Conservation (phyloP, 202 grass and related monocot genomes). For the Zizania palustris region DNA sequence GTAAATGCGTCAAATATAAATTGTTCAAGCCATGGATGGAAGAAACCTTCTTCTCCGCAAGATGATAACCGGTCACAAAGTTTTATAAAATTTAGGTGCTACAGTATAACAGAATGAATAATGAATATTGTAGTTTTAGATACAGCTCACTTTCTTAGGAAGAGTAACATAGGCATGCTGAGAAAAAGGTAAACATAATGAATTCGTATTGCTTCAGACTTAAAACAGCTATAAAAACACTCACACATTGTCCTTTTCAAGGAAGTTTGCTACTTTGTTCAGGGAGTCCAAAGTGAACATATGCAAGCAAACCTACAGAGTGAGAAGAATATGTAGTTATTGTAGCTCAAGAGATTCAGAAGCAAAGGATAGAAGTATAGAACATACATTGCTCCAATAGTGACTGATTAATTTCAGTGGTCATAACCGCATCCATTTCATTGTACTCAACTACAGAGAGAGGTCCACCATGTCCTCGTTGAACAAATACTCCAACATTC, state of each 20-base stretch:
- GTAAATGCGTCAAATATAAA: slow-evolving; percentile 96
- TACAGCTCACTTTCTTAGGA: no score
- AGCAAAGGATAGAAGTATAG: slow-evolving; percentile 17
- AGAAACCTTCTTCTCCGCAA: slow-evolving; percentile 96
- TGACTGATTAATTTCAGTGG: slow-evolving; percentile 96
- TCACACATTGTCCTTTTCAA: slow-evolving; percentile 97
- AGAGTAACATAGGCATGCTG: no score
- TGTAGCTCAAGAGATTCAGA: not conserved
- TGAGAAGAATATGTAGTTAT: slow-evolving; percentile 1
- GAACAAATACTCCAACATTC: slow-evolving; percentile 97
- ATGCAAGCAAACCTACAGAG: slow-evolving; percentile 74
- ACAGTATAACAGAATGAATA: no score
- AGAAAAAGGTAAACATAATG: slow-evolving; percentile 10
- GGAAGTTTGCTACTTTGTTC: slow-evolving; percentile 88
- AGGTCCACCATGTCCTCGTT: slow-evolving; percentile 80
- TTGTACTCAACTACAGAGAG: slow-evolving; percentile 86
- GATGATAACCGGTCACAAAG: slow-evolving; percentile 69
- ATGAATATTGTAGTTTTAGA: no score
- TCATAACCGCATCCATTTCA: slow-evolving; percentile 91
- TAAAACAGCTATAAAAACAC: slow-evolving; percentile 42
- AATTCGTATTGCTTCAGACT: slow-evolving; percentile 9
- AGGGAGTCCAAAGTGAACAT: slow-evolving; percentile 94
- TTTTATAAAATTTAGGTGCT: slow-evolving; percentile 26
- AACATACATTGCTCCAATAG: slow-evolving; percentile 98
- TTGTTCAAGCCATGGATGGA: slow-evolving; percentile 98